A percentile compares a stretch with the other conserved stretches of the same genome.
phyloP scores from a whole-genome alignment of 768 basidiomycete species.

The Jaapia argillacea region DNA sequence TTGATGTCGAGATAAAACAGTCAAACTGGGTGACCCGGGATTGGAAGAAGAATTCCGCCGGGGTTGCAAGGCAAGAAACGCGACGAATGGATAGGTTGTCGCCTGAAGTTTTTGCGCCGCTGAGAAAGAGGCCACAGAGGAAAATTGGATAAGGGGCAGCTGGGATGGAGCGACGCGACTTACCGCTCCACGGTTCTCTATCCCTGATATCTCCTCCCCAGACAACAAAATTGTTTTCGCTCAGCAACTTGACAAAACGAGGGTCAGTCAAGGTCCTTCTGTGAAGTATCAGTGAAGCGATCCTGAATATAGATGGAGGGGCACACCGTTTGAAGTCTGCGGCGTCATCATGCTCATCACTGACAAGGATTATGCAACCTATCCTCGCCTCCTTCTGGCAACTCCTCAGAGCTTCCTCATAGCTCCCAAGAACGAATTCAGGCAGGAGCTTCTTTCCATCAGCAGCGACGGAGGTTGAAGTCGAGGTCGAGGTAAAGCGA shows the following conservation, averaged over 20 bases:
- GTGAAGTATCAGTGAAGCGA: not conserved
- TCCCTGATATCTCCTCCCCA: slow-evolving; percentile 93
- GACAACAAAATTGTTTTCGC: slow-evolving; percentile 66
- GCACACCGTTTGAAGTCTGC: slow-evolving; percentile 75
- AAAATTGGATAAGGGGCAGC: not conserved
- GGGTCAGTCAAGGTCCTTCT: slow-evolving; percentile 73
- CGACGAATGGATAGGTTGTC: slow-evolving; percentile 89
- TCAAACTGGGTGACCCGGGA: slow-evolving; percentile 42
- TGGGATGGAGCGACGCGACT: slow-evolving; percentile 7
- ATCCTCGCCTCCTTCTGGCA: slow-evolving; percentile 68
- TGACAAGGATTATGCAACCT: slow-evolving; percentile 75
- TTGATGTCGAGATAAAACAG: slow-evolving; percentile 80
- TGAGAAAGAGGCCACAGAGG: slow-evolving; percentile 11
- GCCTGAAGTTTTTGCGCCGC: slow-evolving; percentile 70
- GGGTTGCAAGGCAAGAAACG: slow-evolving; percentile 84
- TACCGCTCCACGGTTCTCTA: slow-evolving; percentile 72
- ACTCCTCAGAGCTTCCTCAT: slow-evolving; percentile 65
- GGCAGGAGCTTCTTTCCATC: slow-evolving; percentile 47
- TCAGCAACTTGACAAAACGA: slow-evolving; percentile 54
- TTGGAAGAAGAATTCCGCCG: slow-evolving; percentile 32
- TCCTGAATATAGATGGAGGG: not conserved
- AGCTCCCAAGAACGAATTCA: slow-evolving; percentile 71
- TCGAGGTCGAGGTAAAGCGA: slow-evolving; percentile 19
- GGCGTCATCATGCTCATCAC: slow-evolving; percentile 86
- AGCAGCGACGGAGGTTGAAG: slow-evolving; percentile 14